These are phyloP conservation scores for Harringtonia aguacate DNA, from an alignment of 2,329 filamentous ascomycete species.

Conservation along the genomic window DNA sequence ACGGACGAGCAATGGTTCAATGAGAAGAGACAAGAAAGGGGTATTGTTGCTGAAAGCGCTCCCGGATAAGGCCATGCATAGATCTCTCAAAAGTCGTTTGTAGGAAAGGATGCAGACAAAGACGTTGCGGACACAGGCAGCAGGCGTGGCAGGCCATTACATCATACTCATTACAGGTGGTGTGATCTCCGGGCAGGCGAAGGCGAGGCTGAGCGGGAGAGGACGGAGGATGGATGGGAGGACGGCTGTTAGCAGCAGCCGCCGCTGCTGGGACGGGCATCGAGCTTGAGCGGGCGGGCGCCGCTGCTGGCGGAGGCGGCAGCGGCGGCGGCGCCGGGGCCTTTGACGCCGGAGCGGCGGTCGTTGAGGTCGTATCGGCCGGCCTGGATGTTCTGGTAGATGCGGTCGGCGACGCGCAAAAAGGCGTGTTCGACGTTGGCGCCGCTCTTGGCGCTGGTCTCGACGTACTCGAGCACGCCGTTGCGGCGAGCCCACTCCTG, in stretches of 20 bases:
- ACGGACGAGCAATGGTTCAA: background rate
- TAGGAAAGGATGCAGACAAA: no score
- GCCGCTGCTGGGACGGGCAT: conserved; percentile 25
- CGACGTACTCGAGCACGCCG: conserved; percentile 84
- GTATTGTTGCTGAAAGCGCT: background rate
- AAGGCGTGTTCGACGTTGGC: conserved; percentile 92
- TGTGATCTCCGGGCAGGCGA: no score
- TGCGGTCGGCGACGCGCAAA: conserved; percentile 83
- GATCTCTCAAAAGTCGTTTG: background rate
- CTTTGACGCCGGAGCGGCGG: conserved; percentile 82
- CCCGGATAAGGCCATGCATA: background rate
- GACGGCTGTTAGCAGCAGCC: conserved; percentile 39
- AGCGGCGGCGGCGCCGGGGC: conserved; percentile 29
- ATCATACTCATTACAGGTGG: no score
- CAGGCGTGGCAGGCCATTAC: no score
- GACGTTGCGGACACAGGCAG: no score
- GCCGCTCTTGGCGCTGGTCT: conserved; percentile 92
- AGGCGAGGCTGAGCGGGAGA: no score
- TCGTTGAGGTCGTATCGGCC: conserved; percentile 94
- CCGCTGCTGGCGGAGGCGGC: conserved; percentile 9
- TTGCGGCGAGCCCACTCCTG: conserved; percentile 82
- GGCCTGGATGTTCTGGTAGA: conserved; percentile 93
- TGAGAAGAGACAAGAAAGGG: background rate
- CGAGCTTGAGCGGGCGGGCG: conserved; percentile 28
- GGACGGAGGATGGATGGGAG: background rate